A percentile compares a stretch with the other conserved stretches of the same genome.
These are phyloP conservation scores for Hymenoscyphus salicellus DNA, from an alignment of 2,329 filamentous ascomycete genomes.

Conservation along the genomic window DNA sequence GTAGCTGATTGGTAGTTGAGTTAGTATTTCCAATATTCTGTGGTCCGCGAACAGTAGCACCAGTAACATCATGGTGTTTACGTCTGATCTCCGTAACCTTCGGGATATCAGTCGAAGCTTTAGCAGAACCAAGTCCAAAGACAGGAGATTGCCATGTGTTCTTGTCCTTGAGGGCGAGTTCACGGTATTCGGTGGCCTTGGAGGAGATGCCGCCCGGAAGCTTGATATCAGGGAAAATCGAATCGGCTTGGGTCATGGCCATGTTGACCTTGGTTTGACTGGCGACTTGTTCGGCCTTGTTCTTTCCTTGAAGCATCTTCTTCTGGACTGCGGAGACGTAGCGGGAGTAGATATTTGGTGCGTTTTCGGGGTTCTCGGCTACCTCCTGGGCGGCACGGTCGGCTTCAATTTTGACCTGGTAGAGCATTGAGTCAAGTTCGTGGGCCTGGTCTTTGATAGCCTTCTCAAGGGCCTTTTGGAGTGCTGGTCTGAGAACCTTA, in stretches of 20 bases:
- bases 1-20: constrained; percentile 8
- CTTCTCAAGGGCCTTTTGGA: constrained; percentile 87
- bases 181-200: constrained; percentile 92
- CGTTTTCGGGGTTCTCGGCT: constrained; percentile 66
- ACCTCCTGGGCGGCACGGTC: constrained; percentile 65
- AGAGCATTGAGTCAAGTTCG: constrained; percentile 70
- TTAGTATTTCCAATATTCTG: constrained; percentile 28
- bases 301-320: constrained; percentile 69
- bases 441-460: constrained; percentile 80
- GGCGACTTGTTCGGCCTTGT: constrained; percentile 69
- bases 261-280: constrained; percentile 75
- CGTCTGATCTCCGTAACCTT: constrained; percentile 50
- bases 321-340: constrained; percentile 76
- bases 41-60: constrained; percentile 28
- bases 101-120: constrained; percentile 70
- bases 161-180: constrained; percentile 82
- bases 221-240: constrained; percentile 84
- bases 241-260: constrained; percentile 82
- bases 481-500: constrained; percentile 75
- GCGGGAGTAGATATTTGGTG: constrained; percentile 80
- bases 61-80: constrained; percentile 43
- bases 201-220: constrained; percentile 84
- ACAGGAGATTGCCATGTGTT: constrained; percentile 94
- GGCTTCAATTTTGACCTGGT: constrained; percentile 78
- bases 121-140: constrained; percentile 79